phyloP scores from a whole-genome alignment of 1,139 yeast genomes.

The Scheffersomyces lignicola region DNA sequence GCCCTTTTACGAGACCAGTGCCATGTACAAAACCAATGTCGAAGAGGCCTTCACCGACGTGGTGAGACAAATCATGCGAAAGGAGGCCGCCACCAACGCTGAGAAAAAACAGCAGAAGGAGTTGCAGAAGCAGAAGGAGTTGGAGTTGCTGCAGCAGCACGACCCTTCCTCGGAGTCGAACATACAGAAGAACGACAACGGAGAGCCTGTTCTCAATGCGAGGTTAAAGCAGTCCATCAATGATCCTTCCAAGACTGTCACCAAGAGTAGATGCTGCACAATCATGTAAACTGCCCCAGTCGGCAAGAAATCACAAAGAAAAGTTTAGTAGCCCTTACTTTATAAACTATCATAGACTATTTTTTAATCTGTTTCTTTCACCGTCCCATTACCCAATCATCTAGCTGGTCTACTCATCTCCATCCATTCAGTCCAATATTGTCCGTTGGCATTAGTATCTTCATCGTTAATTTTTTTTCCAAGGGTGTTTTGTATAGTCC shows the following conservation, averaged over 20 bases:
- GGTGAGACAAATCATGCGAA: slow-evolving; percentile 83
- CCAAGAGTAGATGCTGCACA: slow-evolving; percentile 19
- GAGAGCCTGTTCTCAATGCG: slow-evolving; percentile 6
- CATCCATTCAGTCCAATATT: no score
- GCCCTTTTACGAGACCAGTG: slow-evolving; percentile 92
- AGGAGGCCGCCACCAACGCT: slow-evolving; percentile 56
- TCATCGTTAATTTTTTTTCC: no score
- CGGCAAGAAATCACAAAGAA: no score
- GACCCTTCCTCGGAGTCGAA: neutral
- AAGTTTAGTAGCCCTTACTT: no score
- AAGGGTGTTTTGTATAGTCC: no score
- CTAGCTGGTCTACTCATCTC: no score
- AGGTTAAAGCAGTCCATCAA: slow-evolving; percentile 14
- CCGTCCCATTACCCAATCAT: no score
- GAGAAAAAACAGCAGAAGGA: slow-evolving; percentile 50
- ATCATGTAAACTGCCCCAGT: slow-evolving; percentile 19
- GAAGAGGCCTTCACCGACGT: slow-evolving; percentile 89
- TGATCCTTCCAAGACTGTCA: slow-evolving; percentile 10
- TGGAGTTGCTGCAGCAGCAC: slow-evolving; percentile 4
- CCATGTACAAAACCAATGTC: slow-evolving; percentile 86
- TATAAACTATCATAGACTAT: no score
- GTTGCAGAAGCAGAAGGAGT: slow-evolving; percentile 30
- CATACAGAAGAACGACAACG: slow-evolving; percentile 2
- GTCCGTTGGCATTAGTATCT: no score
- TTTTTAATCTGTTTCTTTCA: no score